Evolutionary conservation across 257 asterid species (phyloP), one percentile per base, ranked within the genome.

Genomic region (Haberlea rhodopensis): DNA sequence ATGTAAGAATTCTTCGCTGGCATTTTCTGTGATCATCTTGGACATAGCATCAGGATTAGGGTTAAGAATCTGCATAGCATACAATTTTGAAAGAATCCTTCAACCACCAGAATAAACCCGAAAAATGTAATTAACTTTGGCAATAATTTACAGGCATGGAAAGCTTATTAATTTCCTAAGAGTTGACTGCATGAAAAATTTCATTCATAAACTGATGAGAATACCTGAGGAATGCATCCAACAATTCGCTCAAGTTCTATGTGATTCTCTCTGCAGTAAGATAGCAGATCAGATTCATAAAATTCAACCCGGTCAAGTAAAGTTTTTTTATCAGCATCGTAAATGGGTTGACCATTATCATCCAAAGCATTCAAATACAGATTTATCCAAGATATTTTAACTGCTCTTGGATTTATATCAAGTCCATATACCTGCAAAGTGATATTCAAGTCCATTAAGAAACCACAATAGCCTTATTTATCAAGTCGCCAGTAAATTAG

Each of bases 1-100:
- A 70, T 87, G 78, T 37, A 94, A 76, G 78, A 92, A 92, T 73
- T 94, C 99, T 85, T 90, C 99, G 65, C 99, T 94, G 54, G 99
- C 97, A 78, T 90, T 78, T 77, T 94, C 99, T 19, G 96, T 87
- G 62, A 94, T 82, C 86, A 94, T 58, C 81, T 87, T 94, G 77
- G 99, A 90, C 97, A 94, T 90, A 61, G 99, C 99, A 78, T 94
- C 97, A 29, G 99, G 99, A 74, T 94, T 94, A 63, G 99, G 99
- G 74, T 94, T 94, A 58, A 94, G 92, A 74, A 94, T 94, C 97
- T 94, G 96, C 78, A 70, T 15, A 65, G 23, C 13, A 63, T 16
- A 66, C 1, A 63, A 72, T 40, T 21, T 8, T 53, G 48, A n/a
- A 37, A 25, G 64, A 52, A 49, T 10, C 40, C 23, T 64, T 28